phyloP scores from a whole-genome alignment of 441 rosid species.

The Pelargonium australe region DNA sequence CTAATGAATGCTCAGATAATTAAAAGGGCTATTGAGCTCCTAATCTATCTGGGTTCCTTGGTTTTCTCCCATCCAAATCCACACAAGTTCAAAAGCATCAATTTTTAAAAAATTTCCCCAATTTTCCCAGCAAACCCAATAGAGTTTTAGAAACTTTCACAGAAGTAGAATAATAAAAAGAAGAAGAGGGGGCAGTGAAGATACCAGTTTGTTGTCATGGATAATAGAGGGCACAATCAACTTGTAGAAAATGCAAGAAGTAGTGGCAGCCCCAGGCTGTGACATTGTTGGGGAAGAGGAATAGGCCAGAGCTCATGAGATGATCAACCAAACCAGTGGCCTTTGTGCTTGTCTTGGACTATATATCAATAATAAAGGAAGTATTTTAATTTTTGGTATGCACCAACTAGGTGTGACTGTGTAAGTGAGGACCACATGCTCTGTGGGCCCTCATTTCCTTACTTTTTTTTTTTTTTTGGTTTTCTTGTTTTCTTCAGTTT shows the following conservation, averaged over 20 bases:
- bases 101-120: not conserved
- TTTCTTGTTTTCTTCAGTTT: not conserved
- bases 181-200: not conserved
- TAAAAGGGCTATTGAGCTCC: slow-evolving; percentile 7
- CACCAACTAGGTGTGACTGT: slow-evolving; percentile 8
- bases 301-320: slow-evolving; percentile 7
- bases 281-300: slow-evolving; percentile 5
- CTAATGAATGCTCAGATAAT: not conserved
- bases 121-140: slow-evolving; percentile 2
- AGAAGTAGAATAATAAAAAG: not conserved
- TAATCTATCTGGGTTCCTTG: not conserved
- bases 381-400: not conserved
- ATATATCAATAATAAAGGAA: not conserved
- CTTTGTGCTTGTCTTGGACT: slow-evolving; percentile 6
- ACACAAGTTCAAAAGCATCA: not conserved
- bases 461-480: not conserved
- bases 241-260: slow-evolving; percentile 10
- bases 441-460: not conserved
- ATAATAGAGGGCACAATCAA: slow-evolving; percentile 9
- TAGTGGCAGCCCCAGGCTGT: slow-evolving; percentile 2
- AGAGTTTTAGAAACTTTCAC: not conserved
- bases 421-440: slow-evolving; percentile 1
- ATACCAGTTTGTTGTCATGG: slow-evolving; percentile 10
- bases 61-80: slow-evolving; percentile 4
- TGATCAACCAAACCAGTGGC: slow-evolving; percentile 3